Conservation (phyloP, 2,329 filamentous ascomycete genomes). For the Aspergillus calidoustus region DNA sequence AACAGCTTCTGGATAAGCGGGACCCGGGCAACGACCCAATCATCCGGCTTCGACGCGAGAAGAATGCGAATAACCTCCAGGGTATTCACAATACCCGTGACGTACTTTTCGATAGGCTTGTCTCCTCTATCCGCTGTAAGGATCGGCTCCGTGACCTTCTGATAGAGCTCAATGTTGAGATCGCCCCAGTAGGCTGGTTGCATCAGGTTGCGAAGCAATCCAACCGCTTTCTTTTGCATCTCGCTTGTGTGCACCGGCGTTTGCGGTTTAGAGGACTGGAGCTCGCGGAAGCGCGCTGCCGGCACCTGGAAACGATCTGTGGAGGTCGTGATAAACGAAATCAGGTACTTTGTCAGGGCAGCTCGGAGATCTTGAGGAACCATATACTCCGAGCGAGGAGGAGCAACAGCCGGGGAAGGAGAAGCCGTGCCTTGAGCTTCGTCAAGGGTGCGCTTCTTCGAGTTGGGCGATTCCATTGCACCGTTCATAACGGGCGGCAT, state of each 20-base stretch:
- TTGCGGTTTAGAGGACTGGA: constrained; percentile 51
- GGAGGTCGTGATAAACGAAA: constrained; percentile 90
- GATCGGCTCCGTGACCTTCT: constrained; percentile 85
- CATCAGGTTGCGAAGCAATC: constrained; percentile 80
- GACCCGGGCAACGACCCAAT: constrained; percentile 85
- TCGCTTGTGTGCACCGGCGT: constrained; percentile 67
- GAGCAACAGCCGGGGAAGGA: constrained; percentile 56
- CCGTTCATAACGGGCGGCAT: constrained; percentile 30
- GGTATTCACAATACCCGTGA: constrained; percentile 89
- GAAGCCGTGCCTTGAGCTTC: constrained; percentile 61
- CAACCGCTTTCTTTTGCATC: constrained; percentile 82
- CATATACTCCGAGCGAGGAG: constrained; percentile 65
- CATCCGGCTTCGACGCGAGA: constrained; percentile 82
- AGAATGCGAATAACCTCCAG: constrained; percentile 90
- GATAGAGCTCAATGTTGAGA: constrained; percentile 86
- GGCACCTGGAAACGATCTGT: constrained; percentile 82
- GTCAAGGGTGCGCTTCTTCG: constrained; percentile 77
- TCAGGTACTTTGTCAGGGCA: constrained; percentile 90
- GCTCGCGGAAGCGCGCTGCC: constrained; percentile 68
- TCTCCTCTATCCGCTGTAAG: constrained; percentile 82
- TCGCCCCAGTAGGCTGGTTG: constrained; percentile 91
- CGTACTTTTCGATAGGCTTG: constrained; percentile 80
- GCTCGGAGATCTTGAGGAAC: constrained; percentile 70
- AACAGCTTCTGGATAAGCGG: constrained; percentile 81
- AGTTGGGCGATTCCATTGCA: constrained; percentile 71